phyloP scores from a whole-genome alignment of 1,284 basidiomycete species.

The Dichomitus squalens region DNA sequence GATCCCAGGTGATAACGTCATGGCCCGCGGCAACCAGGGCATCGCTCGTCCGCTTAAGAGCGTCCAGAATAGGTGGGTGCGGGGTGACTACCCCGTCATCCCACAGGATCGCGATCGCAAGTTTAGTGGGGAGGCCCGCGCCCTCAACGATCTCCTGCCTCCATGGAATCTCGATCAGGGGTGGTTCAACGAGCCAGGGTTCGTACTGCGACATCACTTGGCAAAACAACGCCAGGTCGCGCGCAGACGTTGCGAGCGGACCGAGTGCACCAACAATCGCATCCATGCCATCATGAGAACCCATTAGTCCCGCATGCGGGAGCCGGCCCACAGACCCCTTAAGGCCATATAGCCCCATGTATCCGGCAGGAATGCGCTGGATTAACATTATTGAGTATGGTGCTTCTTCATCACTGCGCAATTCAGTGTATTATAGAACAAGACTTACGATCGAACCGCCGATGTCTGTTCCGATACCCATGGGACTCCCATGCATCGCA shows the following conservation, averaged over 20 bases:
- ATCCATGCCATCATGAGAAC: constrained; percentile 58
- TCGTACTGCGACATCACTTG: constrained; percentile 50
- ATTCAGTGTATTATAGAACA: constrained; percentile 1
- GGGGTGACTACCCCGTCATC: constrained; percentile 59
- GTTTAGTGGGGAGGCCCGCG: constrained; percentile 41
- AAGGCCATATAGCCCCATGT: constrained; percentile 58
- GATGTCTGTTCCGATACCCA: constrained; percentile 66
- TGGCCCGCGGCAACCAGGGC: constrained; percentile 55
- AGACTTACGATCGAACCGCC: constrained; percentile 47
- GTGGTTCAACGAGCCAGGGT: constrained; percentile 58
- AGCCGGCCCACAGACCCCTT: constrained; percentile 54
- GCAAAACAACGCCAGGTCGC: constrained; percentile 56
- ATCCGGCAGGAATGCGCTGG: constrained; percentile 47
- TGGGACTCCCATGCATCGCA: constrained; percentile 53
- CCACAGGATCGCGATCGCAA: constrained; percentile 55
- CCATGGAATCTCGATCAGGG: constrained; percentile 57
- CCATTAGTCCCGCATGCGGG: constrained; percentile 52
- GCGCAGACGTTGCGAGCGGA: constrained; percentile 52
- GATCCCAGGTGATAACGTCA: constrained; percentile 52
- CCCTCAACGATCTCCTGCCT: constrained; percentile 42
- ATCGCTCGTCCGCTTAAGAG: constrained; percentile 44
- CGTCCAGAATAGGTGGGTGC: constrained; percentile 53
- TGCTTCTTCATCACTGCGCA: constrained; percentile 8
- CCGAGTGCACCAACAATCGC: constrained; percentile 55
- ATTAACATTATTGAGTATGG: constrained; percentile 17